Percentiles rank a stretch among this genome's conserved stretches.
These are phyloP conservation scores for Leccinum boreale DNA, from an alignment of 768 basidiomycete genomes.

Conservation along the genomic window DNA sequence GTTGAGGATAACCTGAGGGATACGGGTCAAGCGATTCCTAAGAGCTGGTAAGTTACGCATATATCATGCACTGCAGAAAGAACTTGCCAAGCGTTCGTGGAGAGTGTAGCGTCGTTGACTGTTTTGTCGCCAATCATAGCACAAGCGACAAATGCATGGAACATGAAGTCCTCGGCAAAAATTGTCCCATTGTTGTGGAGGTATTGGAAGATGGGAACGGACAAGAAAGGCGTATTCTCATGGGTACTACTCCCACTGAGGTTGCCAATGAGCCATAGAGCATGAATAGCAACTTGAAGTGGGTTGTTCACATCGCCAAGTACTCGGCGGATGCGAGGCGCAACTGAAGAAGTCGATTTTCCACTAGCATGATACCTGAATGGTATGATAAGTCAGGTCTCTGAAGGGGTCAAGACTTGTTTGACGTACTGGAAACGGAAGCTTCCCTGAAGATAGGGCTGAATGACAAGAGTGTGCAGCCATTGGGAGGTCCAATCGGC, in stretches of 20 bases:
- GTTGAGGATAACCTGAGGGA: constrained; percentile 23
- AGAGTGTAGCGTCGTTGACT: constrained; percentile 31
- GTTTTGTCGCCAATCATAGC: constrained; percentile 36
- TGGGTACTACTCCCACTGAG: constrained; percentile 20
- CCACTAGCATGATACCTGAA: constrained; percentile 14
- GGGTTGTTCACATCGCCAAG: constrained; percentile 26
- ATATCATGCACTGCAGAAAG: background rate
- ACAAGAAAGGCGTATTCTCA: constrained; percentile 23
- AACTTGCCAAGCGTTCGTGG: constrained; percentile 32
- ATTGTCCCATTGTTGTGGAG: constrained; percentile 27
- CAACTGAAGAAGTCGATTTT: constrained; percentile 8
- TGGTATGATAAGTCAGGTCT: background rate
- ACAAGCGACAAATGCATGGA: constrained; percentile 32
- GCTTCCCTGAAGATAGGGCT: constrained; percentile 15
- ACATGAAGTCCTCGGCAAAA: constrained; percentile 33
- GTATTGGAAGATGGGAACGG: constrained; percentile 29
- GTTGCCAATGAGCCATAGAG: constrained; percentile 32
- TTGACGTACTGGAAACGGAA: constrained; percentile 23
- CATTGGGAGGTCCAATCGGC: constrained; percentile 27
- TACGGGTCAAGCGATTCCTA: constrained; percentile 21
- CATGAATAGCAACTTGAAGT: constrained; percentile 25
- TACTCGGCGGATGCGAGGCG: constrained; percentile 19
- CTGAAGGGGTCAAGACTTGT: background rate
- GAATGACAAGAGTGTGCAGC: constrained; percentile 23
- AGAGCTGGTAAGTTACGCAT: constrained; percentile 4